Base-by-base conservation (phyloP, 75 land plant species). In the Pinus taeda region DNA sequence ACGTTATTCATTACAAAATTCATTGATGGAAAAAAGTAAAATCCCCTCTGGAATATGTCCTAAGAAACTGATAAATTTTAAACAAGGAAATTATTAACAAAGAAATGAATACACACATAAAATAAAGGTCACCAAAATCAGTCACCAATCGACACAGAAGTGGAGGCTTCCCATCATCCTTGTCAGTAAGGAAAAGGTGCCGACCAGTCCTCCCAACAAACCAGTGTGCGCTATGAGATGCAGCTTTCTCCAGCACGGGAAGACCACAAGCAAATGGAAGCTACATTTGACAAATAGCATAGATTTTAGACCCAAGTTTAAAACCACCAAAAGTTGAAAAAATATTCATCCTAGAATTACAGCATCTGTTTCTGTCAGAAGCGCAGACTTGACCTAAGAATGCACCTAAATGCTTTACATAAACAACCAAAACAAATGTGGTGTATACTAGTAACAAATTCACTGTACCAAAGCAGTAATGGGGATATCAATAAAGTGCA, bases 121-220 rank as follows among this genome's bases (percentile, higher is more conserved):
- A 96, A 72, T 77, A 80, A 59, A 93, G 86, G 72, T 94, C 88
- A 26, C 84, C 91, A 78, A 71, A 80, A 74, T 96, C 98, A 75
- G 83, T 58, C 12, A 76, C 88, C 99, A 96, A 94, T 57, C 78
- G 93, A 24, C 83, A 76, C 49, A 96, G 89, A 77, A 96, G 90
- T 69, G 98, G 98, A 53, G 85, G 86, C 53, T 83, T 88, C 15
- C 82, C 86, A 29, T 85, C 78, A 73, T 79, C 79, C 74, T 70
- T 77, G 77, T 96, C 99, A 39, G 88, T 86, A 53, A 96, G 84
- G 65, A 96, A 92, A 11, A 96, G 83, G 84, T 96, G 99, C 42
- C 77, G 86, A 12, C 99, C 99, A 49, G 90, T 89, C 87, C 85
- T 86, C 39, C 97, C 93, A 57, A 87, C 77, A 59, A 88, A 60